Conservation (phyloP, 2,329 filamentous ascomycete species). For the Albophoma yamanashiensis region DNA sequence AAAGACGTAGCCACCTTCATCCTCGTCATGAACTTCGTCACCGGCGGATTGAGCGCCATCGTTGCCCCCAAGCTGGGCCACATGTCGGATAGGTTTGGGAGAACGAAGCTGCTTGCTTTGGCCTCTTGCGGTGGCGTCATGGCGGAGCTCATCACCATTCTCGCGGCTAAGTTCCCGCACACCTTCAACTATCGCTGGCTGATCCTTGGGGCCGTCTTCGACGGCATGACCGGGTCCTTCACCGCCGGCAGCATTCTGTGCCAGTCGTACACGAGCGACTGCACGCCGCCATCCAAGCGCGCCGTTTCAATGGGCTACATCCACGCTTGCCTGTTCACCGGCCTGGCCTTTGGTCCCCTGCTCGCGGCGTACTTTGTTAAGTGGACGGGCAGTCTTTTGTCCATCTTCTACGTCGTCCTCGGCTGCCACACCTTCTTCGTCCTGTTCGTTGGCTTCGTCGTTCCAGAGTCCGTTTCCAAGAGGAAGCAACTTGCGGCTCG, state of each 20-base stretch:
- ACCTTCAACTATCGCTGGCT: slow-evolving; percentile 67
- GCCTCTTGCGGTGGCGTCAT: slow-evolving; percentile 65
- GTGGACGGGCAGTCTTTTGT: slow-evolving; percentile 61
- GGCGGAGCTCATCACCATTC: slow-evolving; percentile 65
- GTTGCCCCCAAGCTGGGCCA: slow-evolving; percentile 74
- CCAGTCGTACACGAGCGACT: slow-evolving; percentile 84
- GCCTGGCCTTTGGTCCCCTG: slow-evolving; percentile 80
- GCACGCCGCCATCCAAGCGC: slow-evolving; percentile 67
- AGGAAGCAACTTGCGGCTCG: slow-evolving; percentile 59
- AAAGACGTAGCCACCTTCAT: slow-evolving; percentile 67
- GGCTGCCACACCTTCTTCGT: slow-evolving; percentile 66
- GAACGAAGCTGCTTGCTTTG: slow-evolving; percentile 62
- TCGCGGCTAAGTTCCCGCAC: slow-evolving; percentile 67
- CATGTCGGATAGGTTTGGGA: slow-evolving; percentile 77
- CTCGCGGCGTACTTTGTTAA: slow-evolving; percentile 72
- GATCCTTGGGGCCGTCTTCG: slow-evolving; percentile 63
- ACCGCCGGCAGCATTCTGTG: slow-evolving; percentile 67
- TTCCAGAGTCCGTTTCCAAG: slow-evolving; percentile 78
- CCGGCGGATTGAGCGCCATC: slow-evolving; percentile 69
- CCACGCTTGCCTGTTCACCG: slow-evolving; percentile 78
- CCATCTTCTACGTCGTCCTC: slow-evolving; percentile 77
- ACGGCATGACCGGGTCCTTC: slow-evolving; percentile 83
- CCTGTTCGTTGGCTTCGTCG: slow-evolving; percentile 54
- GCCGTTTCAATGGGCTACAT: slow-evolving; percentile 83
- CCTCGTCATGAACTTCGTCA: slow-evolving; percentile 62